phyloP scores from a whole-genome alignment of 352 stramenopile species.

The Paralagenidium karlingii region DNA sequence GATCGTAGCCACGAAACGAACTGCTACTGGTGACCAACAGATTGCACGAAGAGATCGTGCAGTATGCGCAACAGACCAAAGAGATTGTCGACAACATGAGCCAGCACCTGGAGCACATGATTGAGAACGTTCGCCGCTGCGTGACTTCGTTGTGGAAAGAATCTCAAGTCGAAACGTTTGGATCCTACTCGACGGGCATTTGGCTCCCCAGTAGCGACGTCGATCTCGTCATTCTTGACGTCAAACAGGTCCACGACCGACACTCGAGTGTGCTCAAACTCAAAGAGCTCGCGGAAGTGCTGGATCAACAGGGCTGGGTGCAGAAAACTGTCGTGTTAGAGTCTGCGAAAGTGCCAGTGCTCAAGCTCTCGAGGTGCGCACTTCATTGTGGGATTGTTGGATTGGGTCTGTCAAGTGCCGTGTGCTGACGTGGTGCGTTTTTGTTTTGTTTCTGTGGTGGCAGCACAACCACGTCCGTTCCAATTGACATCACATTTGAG shows the following conservation, averaged over 20 bases:
- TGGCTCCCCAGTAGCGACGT: conserved; percentile 81
- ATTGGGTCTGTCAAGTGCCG: too few species aligned
- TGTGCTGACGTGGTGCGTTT: background rate
- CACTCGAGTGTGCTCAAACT: conserved; percentile 44
- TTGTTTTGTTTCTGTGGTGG: conserved; percentile 8
- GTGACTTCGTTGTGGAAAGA: conserved; percentile 61
- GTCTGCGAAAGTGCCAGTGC: conserved; percentile 67
- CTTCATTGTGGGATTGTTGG: too few species aligned
- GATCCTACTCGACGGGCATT: conserved; percentile 78
- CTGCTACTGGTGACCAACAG: conserved; percentile 7
- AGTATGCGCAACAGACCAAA: conserved; percentile 63
- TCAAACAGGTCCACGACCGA: conserved; percentile 46
- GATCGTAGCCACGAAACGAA: too few species aligned
- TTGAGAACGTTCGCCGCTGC: conserved; percentile 50
- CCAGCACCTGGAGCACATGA: conserved; percentile 77
- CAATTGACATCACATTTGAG: conserved; percentile 81
- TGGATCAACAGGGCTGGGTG: conserved; percentile 60
- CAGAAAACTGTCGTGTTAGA: conserved; percentile 74
- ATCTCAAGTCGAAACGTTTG: conserved; percentile 69
- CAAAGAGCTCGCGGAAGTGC: conserved; percentile 29
- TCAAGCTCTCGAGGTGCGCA: too few species aligned
- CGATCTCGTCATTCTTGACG: conserved; percentile 73
- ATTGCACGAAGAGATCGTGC: conserved; percentile 70
- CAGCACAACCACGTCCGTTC: conserved; percentile 57
- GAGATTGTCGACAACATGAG: conserved; percentile 58